A percentile compares a stretch with the other conserved stretches of the same genome.
These are phyloP conservation scores for Stentor coeruleus DNA, from an alignment of 73 alveolate genomes.

Conservation along the genomic window DNA sequence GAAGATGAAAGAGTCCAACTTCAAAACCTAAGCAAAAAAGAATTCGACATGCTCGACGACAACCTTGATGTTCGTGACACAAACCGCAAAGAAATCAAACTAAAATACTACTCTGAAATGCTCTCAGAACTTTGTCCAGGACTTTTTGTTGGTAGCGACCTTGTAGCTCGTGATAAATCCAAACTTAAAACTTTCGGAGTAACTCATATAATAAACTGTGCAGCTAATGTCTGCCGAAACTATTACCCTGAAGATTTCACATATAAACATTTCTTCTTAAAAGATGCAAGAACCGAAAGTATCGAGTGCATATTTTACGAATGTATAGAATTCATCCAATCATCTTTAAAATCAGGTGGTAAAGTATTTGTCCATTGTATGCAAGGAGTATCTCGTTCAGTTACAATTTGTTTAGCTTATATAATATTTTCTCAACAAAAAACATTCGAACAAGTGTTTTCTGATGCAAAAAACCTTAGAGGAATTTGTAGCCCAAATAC, in stretches of 20 bases:
- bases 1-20: slow-evolving; percentile 16
- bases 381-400: slow-evolving; percentile 84
- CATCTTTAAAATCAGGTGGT: slow-evolving; percentile 56
- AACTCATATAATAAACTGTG: slow-evolving; percentile 81
- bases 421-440: slow-evolving; percentile 44
- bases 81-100: slow-evolving; percentile 3
- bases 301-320: slow-evolving; percentile 82
- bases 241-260: slow-evolving; percentile 54
- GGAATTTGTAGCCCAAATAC: slow-evolving; percentile 81
- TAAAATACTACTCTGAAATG: slow-evolving; percentile 36
- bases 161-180: slow-evolving; percentile 62
- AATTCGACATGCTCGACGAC: slow-evolving; percentile 25
- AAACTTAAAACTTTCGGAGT: slow-evolving; percentile 55
- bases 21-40: slow-evolving; percentile 33
- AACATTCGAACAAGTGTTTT: slow-evolving; percentile 57
- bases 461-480: slow-evolving; percentile 57
- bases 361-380: slow-evolving; percentile 86
- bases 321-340: slow-evolving; percentile 61
- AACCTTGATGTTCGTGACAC: slow-evolving; percentile 13
- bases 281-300: slow-evolving; percentile 76
- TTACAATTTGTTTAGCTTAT: slow-evolving; percentile 79
- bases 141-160: slow-evolving; percentile 74
- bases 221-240: slow-evolving; percentile 85
- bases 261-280: slow-evolving; percentile 62
- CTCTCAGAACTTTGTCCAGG: slow-evolving; percentile 63